Evolutionary conservation across 352 stramenopile genomes (phyloP), one percentile per base, ranked within the genome.

Genomic region (Globisporangium yorkense): DNA sequence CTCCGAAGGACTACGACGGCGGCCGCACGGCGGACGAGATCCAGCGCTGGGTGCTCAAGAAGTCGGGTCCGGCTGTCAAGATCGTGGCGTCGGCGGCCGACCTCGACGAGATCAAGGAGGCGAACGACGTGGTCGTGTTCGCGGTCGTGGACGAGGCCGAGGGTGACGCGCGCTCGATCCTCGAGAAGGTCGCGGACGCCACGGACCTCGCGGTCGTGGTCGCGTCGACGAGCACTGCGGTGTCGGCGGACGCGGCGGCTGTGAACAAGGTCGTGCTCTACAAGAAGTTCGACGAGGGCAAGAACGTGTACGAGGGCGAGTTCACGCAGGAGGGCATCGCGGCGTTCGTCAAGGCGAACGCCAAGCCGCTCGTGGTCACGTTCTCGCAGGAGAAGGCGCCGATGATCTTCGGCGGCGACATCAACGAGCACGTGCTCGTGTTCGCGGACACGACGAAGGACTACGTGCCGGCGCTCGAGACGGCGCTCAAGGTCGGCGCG

Each of bases 31-130:
- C 75, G 40, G 67, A 77, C 16, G 90, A 96, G 60, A 97, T 98
- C 66, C 69, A 92, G 60, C 84, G 88, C 67, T 97, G 86, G 86
- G 80, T 97, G 39, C 61, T 94, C 43, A 96, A 96, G 82, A 96
- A 97, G 78, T 94, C 87, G 33, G 92, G 90, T 53, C 92, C 92
- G 13, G 80, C 88, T 0, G 85, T 94, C 33, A 80, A 84, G 65
- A 89, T 90, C 50, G 70, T 97, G n/a, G 67, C 76, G 40, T 75
- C 75, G 16, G 75, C 74, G 2, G 85, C 70, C 27, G 83, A 96
- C 58, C 69, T 96, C 3, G 72, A 81, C 3, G 75, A 75, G 48
- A 68, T 97, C 51, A 93, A 91, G 70, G 70, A 89, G 41, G 73
- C 68, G 41, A 88, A 92, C 70, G 86, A 95, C 54, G 89, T 95